Percentiles rank a stretch among this genome's conserved stretches.
Evolutionary conservation across 2,329 filamentous ascomycete species (phyloP).

Genomic region (Cladophialophora bantiana): DNA sequence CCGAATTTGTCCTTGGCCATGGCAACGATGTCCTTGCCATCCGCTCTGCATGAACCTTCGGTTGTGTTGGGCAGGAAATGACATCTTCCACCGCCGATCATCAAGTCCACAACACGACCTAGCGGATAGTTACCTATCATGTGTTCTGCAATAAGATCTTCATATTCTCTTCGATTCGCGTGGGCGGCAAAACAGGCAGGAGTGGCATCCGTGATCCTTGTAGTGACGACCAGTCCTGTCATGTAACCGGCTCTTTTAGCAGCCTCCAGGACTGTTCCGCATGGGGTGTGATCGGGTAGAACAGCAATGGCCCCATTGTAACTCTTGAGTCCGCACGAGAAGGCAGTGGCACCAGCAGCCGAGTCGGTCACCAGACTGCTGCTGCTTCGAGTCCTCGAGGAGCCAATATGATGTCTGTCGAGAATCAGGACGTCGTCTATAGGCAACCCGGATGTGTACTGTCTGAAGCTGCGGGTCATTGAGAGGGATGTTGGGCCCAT

Average conservation of each 20-base stretch:
- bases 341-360: constrained; percentile 95
- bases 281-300: constrained; percentile 82
- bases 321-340: constrained; percentile 89
- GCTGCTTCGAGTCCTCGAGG: constrained; percentile 82
- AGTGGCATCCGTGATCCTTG: constrained; percentile 92
- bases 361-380: constrained; percentile 91
- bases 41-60: constrained; percentile 78
- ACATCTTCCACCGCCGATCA: constrained; percentile 91
- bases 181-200: constrained; percentile 94
- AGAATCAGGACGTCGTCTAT: constrained; percentile 77
- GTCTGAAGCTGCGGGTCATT: constrained; percentile 84
- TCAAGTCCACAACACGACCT: constrained; percentile 85
- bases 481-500: constrained; percentile 95
- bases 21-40: constrained; percentile 76
- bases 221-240: constrained; percentile 94
- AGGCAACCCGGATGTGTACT: constrained; percentile 76
- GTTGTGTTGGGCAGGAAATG: constrained; percentile 88
- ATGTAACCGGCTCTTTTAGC: constrained; percentile 90
- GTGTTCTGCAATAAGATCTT: constrained; percentile 91
- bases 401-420: constrained; percentile 89
- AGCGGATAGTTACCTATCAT: constrained; percentile 88
- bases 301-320: constrained; percentile 97
- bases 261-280: constrained; percentile 91
- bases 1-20: constrained; percentile 75
- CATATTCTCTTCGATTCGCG: constrained; percentile 77